These are phyloP conservation scores for Pseudoneurospora amorphoporcata DNA, from an alignment of 495 filamentous ascomycete genomes.

Conservation along the genomic window DNA sequence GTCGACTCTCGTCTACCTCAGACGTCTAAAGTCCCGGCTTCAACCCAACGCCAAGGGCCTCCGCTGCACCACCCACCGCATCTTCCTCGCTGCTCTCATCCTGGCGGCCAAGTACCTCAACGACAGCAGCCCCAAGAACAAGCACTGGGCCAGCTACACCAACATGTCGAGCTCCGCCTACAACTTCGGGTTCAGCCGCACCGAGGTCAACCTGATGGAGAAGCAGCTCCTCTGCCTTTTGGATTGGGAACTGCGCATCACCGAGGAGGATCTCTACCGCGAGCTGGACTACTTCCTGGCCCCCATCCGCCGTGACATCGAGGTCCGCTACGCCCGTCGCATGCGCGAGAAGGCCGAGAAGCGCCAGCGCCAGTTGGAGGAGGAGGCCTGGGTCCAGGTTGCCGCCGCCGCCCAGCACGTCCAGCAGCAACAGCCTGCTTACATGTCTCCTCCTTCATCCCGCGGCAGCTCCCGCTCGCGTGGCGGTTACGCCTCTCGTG, in stretches of 20 bases:
- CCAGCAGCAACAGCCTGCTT: conserved; percentile 1
- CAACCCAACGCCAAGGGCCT: conserved; percentile 95
- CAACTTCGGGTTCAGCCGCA: conserved; percentile 81
- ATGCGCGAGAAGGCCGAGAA: conserved; percentile 33
- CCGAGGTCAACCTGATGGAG: conserved; percentile 98
- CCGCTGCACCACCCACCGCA: conserved; percentile 93
- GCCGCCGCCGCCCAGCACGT: conserved; percentile 4
- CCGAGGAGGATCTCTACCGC: conserved; percentile 69
- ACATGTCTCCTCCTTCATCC: conserved; percentile 30
- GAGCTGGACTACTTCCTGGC: conserved; percentile 83
- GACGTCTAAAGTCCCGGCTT: conserved; percentile 67
- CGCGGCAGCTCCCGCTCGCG: conserved; percentile 29
- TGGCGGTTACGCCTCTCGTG: conserved; percentile 16
- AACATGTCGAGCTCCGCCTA: conserved; percentile 55
- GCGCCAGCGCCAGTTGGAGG: conserved; percentile 22
- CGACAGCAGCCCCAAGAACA: conserved; percentile 98
- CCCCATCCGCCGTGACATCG: conserved; percentile 55
- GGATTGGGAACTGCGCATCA: conserved; percentile 86
- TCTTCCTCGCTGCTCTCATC: conserved; percentile 90
- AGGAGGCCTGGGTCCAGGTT: conserved; percentile 12
- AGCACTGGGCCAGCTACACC: conserved; percentile 96
- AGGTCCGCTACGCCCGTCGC: conserved; percentile 30
- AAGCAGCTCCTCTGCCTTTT: conserved; percentile 90
- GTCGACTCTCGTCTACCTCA: conserved; percentile 90
- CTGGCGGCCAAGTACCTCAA: conserved; percentile 94